These are phyloP conservation scores for Mortierella claussenii DNA, from an alignment of 192 early-diverging fungal genomes.

Conservation along the genomic window DNA sequence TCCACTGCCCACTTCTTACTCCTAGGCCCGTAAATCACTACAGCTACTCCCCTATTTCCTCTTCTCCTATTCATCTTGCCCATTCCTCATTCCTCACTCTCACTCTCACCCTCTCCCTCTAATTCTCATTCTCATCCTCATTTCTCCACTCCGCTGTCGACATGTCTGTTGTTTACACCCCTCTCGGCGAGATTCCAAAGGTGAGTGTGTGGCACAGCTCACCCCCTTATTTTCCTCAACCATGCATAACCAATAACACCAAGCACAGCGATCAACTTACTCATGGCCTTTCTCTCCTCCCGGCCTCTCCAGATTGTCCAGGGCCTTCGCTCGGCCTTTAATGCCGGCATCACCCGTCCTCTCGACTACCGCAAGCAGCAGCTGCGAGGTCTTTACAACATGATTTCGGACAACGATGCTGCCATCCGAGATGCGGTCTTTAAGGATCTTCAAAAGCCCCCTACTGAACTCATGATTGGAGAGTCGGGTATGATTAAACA, in stretches of 20 bases:
- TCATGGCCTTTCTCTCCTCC: neutral
- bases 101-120: too few relatives aligned
- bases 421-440: slow-evolving; percentile 67
- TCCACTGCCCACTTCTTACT: too few relatives aligned
- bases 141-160: neutral
- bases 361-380: slow-evolving; percentile 69
- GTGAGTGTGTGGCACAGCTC: slow-evolving; percentile 5
- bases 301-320: slow-evolving; percentile 43
- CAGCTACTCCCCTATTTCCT: too few relatives aligned
- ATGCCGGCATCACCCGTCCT: slow-evolving; percentile 54
- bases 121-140: neutral
- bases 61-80: too few relatives aligned
- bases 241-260: neutral
- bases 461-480: slow-evolving; percentile 64
- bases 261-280: neutral
- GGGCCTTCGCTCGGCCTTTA: slow-evolving; percentile 50
- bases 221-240: neutral
- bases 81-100: too few relatives aligned
- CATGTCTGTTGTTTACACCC: slow-evolving; percentile 40
- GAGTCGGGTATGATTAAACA: slow-evolving; percentile 68
- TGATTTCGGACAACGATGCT: slow-evolving; percentile 72
- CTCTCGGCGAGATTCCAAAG: slow-evolving; percentile 44
- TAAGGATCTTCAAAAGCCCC: slow-evolving; percentile 70
- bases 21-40: too few relatives aligned
- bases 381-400: slow-evolving; percentile 67